A percentile compares a stretch with the other conserved stretches of the same genome.
Evolutionary conservation across 1,284 basidiomycete genomes (phyloP).

Genomic region (Ganoderma meredithae): DNA sequence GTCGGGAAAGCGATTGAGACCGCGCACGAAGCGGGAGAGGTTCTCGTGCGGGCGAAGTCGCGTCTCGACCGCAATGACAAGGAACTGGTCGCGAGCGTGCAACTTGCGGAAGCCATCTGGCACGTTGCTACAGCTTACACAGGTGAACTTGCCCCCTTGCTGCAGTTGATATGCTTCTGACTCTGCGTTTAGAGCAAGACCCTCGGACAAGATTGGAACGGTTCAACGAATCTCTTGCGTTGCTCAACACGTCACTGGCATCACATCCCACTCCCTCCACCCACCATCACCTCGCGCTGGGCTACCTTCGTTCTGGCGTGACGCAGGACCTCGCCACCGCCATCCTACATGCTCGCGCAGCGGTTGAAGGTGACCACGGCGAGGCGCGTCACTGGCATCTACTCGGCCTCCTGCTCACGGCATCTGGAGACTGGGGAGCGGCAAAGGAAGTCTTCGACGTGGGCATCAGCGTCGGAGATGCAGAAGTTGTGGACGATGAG

Average conservation of each 20-base stretch:
- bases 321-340: conserved; percentile 77
- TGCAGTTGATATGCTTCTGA: conserved; percentile 14
- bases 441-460: conserved; percentile 83
- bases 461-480: conserved; percentile 61
- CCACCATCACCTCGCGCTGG: conserved; percentile 84
- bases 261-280: conserved; percentile 67
- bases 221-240: conserved; percentile 65
- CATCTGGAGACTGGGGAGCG: conserved; percentile 82
- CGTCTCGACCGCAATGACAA: conserved; percentile 56
- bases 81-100: conserved; percentile 59
- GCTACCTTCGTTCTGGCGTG: conserved; percentile 70
- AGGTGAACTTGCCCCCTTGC: conserved; percentile 48
- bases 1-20: conserved; percentile 52
- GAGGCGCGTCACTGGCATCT: conserved; percentile 93
- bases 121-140: conserved; percentile 64
- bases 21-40: conserved; percentile 63
- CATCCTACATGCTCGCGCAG: conserved; percentile 71
- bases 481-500: conserved; percentile 49
- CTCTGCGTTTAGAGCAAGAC: conserved; percentile 63
- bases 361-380: conserved; percentile 78
- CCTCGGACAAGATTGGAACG: conserved; percentile 64
- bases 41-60: conserved; percentile 63
- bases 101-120: conserved; percentile 75
- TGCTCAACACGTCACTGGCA: conserved; percentile 62
- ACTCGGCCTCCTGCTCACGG: conserved; percentile 83